Evolutionary conservation across 208 protist species (phyloP).

Genomic region (Trypanosomatidae sp.): DNA sequence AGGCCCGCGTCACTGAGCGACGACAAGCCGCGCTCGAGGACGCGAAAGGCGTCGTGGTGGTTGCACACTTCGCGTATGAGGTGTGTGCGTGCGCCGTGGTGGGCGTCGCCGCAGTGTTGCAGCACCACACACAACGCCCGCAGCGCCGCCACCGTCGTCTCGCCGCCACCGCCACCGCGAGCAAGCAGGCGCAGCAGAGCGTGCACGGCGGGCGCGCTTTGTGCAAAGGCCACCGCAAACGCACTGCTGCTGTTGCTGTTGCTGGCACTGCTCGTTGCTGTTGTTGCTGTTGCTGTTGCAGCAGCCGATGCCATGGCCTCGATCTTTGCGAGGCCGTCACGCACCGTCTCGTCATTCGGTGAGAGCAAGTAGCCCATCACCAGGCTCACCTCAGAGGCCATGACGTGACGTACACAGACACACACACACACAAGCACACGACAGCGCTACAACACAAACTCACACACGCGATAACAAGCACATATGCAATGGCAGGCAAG

Average conservation of each 20-base stretch:
- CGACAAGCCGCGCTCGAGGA: slow-evolving; percentile 29
- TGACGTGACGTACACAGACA: too few species aligned
- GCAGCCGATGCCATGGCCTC: too few species aligned
- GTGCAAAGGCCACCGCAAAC: slow-evolving; percentile 36
- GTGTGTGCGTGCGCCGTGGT: slow-evolving; percentile 9
- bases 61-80: slow-evolving; percentile 58
- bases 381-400: too few species aligned
- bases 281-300: too few species aligned
- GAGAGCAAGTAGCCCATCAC: slow-evolving; percentile 34
- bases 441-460: too few species aligned
- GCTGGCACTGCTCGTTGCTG: too few species aligned
- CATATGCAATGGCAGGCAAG: too few species aligned
- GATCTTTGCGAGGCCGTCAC: slow-evolving; percentile 73
- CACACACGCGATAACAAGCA: too few species aligned
- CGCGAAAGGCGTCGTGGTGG: slow-evolving; percentile 31
- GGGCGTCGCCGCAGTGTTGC: slow-evolving; percentile 1
- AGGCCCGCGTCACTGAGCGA: slow-evolving; percentile 38
- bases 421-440: too few species aligned
- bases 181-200: background rate
- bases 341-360: slow-evolving; percentile 63
- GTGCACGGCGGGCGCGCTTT: slow-evolving; percentile 10
- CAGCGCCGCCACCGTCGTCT: slow-evolving; percentile 18
- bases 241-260: too few species aligned
- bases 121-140: slow-evolving; percentile 28
- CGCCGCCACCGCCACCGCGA: slow-evolving; percentile 7